Base-by-base conservation (phyloP, 768 basidiomycete species). In the Lactarius evosmus region DNA sequence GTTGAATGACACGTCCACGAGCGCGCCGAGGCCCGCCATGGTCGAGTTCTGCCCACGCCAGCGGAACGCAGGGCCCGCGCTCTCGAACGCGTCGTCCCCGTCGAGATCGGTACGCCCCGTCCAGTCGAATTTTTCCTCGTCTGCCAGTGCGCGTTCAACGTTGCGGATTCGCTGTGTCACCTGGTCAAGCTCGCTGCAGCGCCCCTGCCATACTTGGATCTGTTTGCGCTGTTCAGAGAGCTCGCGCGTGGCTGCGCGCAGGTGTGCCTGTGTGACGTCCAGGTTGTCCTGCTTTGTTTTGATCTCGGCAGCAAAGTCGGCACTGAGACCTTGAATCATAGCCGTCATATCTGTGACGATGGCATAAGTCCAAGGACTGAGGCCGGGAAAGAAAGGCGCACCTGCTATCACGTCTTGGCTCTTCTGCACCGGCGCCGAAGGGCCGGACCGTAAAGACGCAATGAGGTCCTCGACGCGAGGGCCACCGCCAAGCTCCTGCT, bases 171-270 rank as follows among this genome's bases (percentile, higher is more conserved):
- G 85, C 70, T 94, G 93, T 46, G 81, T 82, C 34, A 90, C 78
- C 68, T 91, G 86, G 67, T 97, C 95, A 12, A 94, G 81, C 73
- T 94, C 90, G 9, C 79, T 82, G 63, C 89, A 87, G 40, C 84
- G 82, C 1, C 75, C 71, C 73, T 94, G 90, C 85, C 91, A 91
- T 5, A 78, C 69, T 67, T 88, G 84, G 40, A 96, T 87, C 69
- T 93, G 89, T 70, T 87, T 88, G 51, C 97, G 88, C 72, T 94
- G 91, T 69, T 95, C 91, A 0, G 94, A 88, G 25, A 99, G 85
- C 69, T 93, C 89, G 59, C 91, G 88, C 3, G 96, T 98, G 1
- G 94, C 91, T 14, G 88, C 88, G 30, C 91, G 88, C 12, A 99
- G 84, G 68, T 95, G 89, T 4, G 85, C 86, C 73, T 93, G 92